Percentiles rank a stretch among this genome's conserved stretches.
Conservation (phyloP, 2,329 filamentous ascomycete species). For the Epichloe baconii region DNA sequence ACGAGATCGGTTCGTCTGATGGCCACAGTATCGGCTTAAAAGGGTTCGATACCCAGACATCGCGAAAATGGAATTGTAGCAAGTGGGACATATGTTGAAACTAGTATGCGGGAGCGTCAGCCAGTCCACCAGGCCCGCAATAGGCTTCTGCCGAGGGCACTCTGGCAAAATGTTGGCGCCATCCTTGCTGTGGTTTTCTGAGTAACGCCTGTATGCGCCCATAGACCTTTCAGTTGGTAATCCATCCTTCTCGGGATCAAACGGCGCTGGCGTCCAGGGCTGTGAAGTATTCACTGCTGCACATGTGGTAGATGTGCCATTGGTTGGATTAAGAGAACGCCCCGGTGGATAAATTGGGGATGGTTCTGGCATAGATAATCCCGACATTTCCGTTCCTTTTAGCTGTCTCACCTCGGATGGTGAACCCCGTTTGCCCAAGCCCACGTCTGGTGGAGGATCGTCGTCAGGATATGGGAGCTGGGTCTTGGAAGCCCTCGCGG, state of each 20-base stretch:
- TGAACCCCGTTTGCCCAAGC: conserved; percentile 12
- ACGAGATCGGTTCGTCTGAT: conserved; percentile 46
- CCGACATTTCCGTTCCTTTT: conserved; percentile 1
- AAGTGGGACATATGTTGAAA: conserved; percentile 73
- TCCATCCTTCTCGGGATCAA: conserved; percentile 27
- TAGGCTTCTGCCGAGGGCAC: conserved; percentile 54
- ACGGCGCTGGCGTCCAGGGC: conserved; percentile 33
- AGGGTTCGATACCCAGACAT: conserved; percentile 53
- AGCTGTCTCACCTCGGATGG: not conserved
- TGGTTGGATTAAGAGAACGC: not conserved
- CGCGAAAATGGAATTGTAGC: conserved; percentile 57
- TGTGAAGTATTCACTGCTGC: conserved; percentile 11
- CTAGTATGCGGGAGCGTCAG: conserved; percentile 59
- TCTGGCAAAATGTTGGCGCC: conserved; percentile 37
- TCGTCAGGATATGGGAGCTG: conserved; percentile 27
- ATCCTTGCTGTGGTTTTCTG: conserved; percentile 25
- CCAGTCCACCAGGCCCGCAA: conserved; percentile 62
- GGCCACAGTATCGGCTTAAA: conserved; percentile 44
- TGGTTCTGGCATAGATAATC: conserved; percentile 14
- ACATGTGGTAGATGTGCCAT: conserved; percentile 1
- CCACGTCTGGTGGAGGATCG: conserved; percentile 12
- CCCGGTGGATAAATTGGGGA: not conserved
- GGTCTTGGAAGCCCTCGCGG: conserved; percentile 9
- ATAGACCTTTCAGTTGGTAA: conserved; percentile 25
- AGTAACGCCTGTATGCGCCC: conserved; percentile 38